Evolutionary conservation across 2,329 filamentous ascomycete genomes (phyloP), one percentile per base, ranked within the genome.

Genomic region (Penicillium expansum): DNA sequence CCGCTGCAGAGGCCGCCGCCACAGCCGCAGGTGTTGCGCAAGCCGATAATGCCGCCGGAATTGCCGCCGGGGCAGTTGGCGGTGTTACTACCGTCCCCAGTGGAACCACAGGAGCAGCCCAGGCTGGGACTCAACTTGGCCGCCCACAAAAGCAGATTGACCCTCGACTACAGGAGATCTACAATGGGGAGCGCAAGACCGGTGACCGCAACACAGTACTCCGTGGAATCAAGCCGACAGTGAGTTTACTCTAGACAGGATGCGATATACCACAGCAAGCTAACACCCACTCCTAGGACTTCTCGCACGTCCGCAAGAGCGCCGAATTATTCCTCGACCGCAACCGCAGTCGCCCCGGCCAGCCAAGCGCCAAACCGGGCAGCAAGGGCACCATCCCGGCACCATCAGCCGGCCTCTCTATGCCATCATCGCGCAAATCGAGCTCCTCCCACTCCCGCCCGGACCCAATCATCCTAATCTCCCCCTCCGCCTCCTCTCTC

Each of bases 381-480:
- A 68, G 48, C 62, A 72, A 74, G 64, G 67, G 63, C 55, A 64
- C 66, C 63, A 66, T 68, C 54, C 71, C 70, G 45, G 67, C 71
- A 11, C 71, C 75, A 29, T 73, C 74, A 35, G 70, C 74, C 1
- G 71, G 73, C 4, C 70, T 76, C 27, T 69, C 75, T 3, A 68
- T 74, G 45, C 62, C 74, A n/a, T 57, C 62, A 18, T 62, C 64
- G 16, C 75, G 77, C 61, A 79, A 77, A 62, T 66, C 71, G 58
- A 67, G 63, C 67, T 75, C 74, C 47, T 66, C 71, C 57, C 67
- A 63, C 68, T 75, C 75, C 45, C 81, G 84, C 50, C 78, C 82
- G 38, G 83, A 96, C 71, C 94, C 94, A 48, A 99, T 99, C 76
- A 97, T 99, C 73, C 87, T 99, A 29, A 87, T 99, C 59, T 97